phyloP scores from a whole-genome alignment of 73 alveolate species.

The Tetrahymena borealis region DNA sequence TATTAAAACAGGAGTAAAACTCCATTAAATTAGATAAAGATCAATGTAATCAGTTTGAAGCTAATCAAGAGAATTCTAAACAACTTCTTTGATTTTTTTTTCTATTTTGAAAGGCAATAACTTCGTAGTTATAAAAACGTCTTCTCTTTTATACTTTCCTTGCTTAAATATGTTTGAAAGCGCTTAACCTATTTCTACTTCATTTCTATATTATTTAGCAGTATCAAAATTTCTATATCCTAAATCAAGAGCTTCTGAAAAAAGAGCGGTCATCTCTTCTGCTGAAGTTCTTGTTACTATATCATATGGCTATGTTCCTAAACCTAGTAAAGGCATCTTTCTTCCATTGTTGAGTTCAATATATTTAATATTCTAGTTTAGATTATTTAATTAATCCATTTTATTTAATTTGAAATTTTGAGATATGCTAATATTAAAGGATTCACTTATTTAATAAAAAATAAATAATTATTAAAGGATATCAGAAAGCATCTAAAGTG shows the following conservation, averaged over 20 bases:
- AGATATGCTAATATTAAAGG: too few species aligned
- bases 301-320: conserved; percentile 40
- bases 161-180: conserved; percentile 16
- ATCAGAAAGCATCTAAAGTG: too few species aligned
- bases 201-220: neutral
- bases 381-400: neutral
- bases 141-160: conserved; percentile 56
- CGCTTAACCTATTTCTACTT: conserved; percentile 47
- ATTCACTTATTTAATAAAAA: too few species aligned
- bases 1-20: conserved; percentile 25
- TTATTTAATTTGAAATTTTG: neutral
- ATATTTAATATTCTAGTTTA: conserved; percentile 2
- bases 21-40: conserved; percentile 72
- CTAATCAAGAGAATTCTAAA: conserved; percentile 49
- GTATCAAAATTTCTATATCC: neutral
- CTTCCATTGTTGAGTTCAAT: conserved; percentile 39
- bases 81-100: conserved; percentile 52
- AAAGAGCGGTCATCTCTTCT: neutral
- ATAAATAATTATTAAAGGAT: too few species aligned
- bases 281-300: neutral
- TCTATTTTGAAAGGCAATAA: conserved; percentile 50
- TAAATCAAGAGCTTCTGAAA: neutral
- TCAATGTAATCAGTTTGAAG: conserved; percentile 60
- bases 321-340: conserved; percentile 55
- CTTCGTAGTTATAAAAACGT: conserved; percentile 52